Conservation (phyloP, 306 rosid species). For the Malus domestica region DNA sequence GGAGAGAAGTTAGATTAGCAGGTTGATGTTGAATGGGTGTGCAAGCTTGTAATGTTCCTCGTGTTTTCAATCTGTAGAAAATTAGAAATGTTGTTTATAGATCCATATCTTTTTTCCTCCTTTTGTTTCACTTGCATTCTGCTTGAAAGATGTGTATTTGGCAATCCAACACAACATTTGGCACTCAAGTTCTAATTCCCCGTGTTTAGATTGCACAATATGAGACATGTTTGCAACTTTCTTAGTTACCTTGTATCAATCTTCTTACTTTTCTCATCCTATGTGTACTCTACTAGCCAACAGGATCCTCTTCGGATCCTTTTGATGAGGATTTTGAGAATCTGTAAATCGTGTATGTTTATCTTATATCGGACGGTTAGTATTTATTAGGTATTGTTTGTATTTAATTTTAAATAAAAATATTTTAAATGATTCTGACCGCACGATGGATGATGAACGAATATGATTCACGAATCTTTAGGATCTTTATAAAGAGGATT, state of each 20-base stretch:
- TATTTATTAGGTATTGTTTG: too few species aligned
- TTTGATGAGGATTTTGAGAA: rapidly evolving
- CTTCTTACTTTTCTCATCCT: too few species aligned
- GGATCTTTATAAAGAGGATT: too few species aligned
- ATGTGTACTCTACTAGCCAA: too few species aligned
- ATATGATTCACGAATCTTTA: too few species aligned
- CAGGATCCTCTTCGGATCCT: too few species aligned
- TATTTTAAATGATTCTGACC: too few species aligned
- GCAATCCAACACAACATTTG: background rate
- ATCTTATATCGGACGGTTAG: rapidly evolving
- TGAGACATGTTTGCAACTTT: too few species aligned
- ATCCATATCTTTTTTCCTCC: background rate
- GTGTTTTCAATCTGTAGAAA: background rate
- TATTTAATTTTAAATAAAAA: too few species aligned
- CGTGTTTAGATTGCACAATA: background rate
- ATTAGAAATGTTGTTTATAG: background rate
- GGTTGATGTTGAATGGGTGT: background rate
- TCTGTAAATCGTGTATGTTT: rapidly evolving
- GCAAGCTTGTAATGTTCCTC: background rate
- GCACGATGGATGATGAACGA: too few species aligned
- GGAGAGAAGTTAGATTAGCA: background rate
- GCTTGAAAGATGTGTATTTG: background rate
- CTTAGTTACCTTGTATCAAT: too few species aligned
- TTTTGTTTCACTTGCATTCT: background rate
- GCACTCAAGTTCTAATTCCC: background rate